Conservation (phyloP, 1,139 yeast genomes). For the Saccharomycopsis crataegensis region DNA sequence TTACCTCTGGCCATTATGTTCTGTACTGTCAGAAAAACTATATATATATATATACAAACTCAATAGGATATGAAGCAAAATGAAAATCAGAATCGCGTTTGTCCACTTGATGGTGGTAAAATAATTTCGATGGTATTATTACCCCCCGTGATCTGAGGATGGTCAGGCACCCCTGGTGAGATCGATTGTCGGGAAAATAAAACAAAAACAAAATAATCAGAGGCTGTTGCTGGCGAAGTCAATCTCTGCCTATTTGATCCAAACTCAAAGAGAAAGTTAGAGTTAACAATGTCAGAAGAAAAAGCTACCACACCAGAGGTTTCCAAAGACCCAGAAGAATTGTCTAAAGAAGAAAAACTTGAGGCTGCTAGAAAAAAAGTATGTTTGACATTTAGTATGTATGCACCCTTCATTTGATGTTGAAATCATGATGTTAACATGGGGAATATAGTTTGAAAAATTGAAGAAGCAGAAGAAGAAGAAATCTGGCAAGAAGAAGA, state of each 20-base stretch:
- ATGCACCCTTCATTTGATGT: neutral
- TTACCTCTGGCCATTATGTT: slow-evolving; percentile 86
- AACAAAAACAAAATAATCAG: too few relatives aligned
- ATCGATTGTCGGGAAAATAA: too few relatives aligned
- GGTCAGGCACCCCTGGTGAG: too few relatives aligned
- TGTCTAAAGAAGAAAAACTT: slow-evolving; percentile 45
- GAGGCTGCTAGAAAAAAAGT: slow-evolving; percentile 58
- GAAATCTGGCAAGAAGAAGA: slow-evolving; percentile 37
- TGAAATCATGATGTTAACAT: neutral
- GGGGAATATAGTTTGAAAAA: slow-evolving; percentile 39
- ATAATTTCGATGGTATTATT: neutral
- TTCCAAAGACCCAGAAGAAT: slow-evolving; percentile 23
- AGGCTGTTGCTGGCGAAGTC: too few relatives aligned
- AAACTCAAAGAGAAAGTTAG: neutral
- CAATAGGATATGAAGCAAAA: neutral
- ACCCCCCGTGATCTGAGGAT: too few relatives aligned
- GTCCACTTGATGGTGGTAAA: too few relatives aligned
- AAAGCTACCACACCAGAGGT: neutral
- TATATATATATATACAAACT: neutral
- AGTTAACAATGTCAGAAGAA: slow-evolving; percentile 4
- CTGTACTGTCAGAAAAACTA: neutral
- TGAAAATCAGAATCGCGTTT: neutral
- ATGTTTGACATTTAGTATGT: slow-evolving; percentile 16
- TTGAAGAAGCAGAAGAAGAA: slow-evolving; percentile 49
- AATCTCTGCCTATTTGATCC: too few relatives aligned